Percentiles rank a stretch among this genome's conserved stretches.
Evolutionary conservation across 306 rosid genomes (phyloP).

Genomic region (Morella rubra): DNA sequence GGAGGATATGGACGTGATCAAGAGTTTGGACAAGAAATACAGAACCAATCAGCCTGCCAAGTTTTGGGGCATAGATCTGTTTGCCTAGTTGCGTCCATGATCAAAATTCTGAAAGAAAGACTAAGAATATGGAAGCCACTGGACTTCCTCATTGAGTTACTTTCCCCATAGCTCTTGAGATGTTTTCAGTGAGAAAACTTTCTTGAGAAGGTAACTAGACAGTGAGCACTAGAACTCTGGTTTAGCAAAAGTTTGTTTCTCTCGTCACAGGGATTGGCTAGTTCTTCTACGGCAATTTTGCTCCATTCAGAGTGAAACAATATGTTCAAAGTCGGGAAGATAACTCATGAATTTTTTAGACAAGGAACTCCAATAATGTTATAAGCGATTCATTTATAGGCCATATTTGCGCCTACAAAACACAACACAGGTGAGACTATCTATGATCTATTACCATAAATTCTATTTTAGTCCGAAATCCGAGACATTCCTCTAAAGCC

Average conservation of each 20-base stretch:
- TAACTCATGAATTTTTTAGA: background rate
- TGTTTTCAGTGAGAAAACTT: background rate
- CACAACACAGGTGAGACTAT: no score
- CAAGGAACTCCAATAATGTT: no score
- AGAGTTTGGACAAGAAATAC: constrained; percentile 50
- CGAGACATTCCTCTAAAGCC: no score
- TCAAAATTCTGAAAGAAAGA: background rate
- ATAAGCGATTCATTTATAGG: no score
- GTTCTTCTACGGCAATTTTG: no score
- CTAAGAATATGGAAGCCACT: background rate
- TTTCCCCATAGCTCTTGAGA: background rate
- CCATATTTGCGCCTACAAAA: no score
- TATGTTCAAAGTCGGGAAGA: background rate
- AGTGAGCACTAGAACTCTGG: background rate
- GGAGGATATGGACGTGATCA: constrained; percentile 69
- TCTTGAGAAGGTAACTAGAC: background rate
- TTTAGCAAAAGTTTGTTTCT: no score
- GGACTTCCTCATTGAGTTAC: background rate
- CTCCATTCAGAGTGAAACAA: no score
- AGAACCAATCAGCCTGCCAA: constrained; percentile 74
- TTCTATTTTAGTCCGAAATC: no score
- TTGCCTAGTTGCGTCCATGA: constrained; percentile 42
- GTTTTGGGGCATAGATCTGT: constrained; percentile 85
- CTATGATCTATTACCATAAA: no score
- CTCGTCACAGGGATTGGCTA: no score